Base-by-base conservation (phyloP, 1,284 basidiomycete species). In the Clitocybe nebularis region DNA sequence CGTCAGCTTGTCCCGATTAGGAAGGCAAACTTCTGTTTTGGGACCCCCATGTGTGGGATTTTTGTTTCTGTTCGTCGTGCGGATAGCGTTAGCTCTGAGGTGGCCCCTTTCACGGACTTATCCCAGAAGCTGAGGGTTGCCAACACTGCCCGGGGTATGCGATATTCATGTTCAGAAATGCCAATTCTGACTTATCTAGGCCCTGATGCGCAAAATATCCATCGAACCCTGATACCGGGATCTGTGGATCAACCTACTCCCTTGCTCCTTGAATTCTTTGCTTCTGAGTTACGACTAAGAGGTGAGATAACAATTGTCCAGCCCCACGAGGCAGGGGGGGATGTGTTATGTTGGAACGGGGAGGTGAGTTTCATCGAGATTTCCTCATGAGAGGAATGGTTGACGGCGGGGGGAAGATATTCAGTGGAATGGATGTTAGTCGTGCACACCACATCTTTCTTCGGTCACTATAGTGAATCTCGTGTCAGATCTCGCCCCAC, bases 331-430 rank as follows among this genome's bases (percentile, higher is more conserved):
- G 53, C 61, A 21, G 63, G 63, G 9, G 79, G 75, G 3, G 77
- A 85, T 48, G 61, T 90, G 1, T 62, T 95, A 13, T 93, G 87
- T 51, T 94, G 89, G 89, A 95, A 95, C 59, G 92, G 92, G 45
- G 92, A 95, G 72, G 89, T 86, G 52, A 49, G 73, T 16, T 44
- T 39, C 2, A 19, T 36, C 24, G 39, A n/a, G 21, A 29, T 16
- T 20, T 9, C 23, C n/a, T n/a, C n/a, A n/a, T n/a, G n/a, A n/a
- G n/a, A n/a, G n/a, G n/a, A n/a, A n/a, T n/a, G n/a, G n/a, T n/a
- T n/a, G n/a, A n/a, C n/a, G n/a, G n/a, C n/a, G n/a, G n/a, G n/a
- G 16, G 30, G 30, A 45, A 86, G 89, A 71, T 93, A 23, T 93
- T 94, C 49, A 79, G 84, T 49, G 90, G 89, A 2, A 51, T 91